These are phyloP conservation scores for Hibiscus syriacus DNA, from an alignment of 345 rosid species.

Conservation along the genomic window DNA sequence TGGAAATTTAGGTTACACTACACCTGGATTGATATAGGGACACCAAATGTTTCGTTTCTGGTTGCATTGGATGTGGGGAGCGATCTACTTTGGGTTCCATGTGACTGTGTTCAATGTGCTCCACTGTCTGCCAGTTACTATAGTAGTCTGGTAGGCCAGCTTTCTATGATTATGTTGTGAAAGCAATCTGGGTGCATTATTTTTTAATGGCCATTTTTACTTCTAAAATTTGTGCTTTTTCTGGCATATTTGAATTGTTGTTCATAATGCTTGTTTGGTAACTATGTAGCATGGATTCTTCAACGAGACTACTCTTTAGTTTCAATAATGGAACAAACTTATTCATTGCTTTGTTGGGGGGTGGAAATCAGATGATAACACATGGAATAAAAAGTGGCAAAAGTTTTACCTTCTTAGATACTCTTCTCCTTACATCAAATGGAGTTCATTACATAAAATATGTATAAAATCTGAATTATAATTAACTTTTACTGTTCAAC, in stretches of 20 bases:
- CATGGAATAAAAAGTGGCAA: neutral
- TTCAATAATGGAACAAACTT: neutral
- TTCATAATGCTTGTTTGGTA: conserved; percentile 3
- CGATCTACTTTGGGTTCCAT: conserved; percentile 85
- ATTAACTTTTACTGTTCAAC: neutral
- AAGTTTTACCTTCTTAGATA: neutral
- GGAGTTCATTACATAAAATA: neutral
- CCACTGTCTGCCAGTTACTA: conserved; percentile 59
- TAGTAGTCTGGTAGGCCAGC: conserved; percentile 47
- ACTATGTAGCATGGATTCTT: neutral
- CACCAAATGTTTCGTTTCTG: conserved; percentile 68
- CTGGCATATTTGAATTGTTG: neutral
- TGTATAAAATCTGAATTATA: neutral
- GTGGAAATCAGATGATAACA: neutral
- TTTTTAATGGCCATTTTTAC: neutral
- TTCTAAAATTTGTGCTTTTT: neutral
- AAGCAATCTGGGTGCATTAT: neutral
- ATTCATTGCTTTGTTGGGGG: neutral
- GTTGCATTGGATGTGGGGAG: conserved; percentile 84
- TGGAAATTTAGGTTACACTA: conserved; percentile 59
- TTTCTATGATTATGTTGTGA: conserved; percentile 7
- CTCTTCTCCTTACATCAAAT: neutral
- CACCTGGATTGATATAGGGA: conserved; percentile 78
- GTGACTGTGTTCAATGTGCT: conserved; percentile 77
- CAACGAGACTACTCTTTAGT: neutral